Base-by-base conservation (phyloP, 1,284 basidiomycete species). In the Filobasidium uniguttulatum region DNA sequence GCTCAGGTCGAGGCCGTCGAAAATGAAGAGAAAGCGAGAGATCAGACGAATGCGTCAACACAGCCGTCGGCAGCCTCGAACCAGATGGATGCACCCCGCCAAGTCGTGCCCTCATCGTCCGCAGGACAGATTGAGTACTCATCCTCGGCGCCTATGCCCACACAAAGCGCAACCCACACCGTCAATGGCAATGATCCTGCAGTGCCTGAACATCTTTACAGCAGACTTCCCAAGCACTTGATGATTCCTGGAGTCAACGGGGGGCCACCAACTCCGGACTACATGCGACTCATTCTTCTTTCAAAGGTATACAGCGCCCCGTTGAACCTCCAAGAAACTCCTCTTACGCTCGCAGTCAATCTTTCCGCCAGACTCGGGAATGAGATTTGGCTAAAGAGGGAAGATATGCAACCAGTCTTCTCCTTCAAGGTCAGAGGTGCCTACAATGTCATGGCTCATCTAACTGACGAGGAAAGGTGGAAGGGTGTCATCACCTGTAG, bases 361-460 rank as follows among this genome's bases (percentile, higher is more conserved):
- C 78, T 99, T 19, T 93, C 87, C 56, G 71, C 82, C 54, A 80
- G 83, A 55, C 74, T 96, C 1, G 94, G 94, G 1, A 91, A 89
- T 65, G 79, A 91, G 61, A 84, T 99, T 67, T 88, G 84, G 77
- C 77, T 99, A 55, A 99, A 99, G 74, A 79, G 94, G 35, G 94
- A 98, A 71, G 94, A 98, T 61, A 67, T 94, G 78, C 94, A 98
- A 55, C 88, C 96, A 57, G 94, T 99, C 15, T 99, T 98, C 68
- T 89, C 85, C 65, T 99, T 99, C 81, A 99, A 99, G 66, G 89
- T 94, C 50, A 76, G 94, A 7, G 94, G 94, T 22, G 94, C 94
- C 17, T 98, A 94, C 75, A 99, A 99, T 71, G 87, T 97, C 67
- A 99, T 99, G 94, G 86, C 87, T 5, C 79, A 79, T 67, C 73